phyloP scores from a whole-genome alignment of 208 protist species.

The Pavlovales sp. region DNA sequence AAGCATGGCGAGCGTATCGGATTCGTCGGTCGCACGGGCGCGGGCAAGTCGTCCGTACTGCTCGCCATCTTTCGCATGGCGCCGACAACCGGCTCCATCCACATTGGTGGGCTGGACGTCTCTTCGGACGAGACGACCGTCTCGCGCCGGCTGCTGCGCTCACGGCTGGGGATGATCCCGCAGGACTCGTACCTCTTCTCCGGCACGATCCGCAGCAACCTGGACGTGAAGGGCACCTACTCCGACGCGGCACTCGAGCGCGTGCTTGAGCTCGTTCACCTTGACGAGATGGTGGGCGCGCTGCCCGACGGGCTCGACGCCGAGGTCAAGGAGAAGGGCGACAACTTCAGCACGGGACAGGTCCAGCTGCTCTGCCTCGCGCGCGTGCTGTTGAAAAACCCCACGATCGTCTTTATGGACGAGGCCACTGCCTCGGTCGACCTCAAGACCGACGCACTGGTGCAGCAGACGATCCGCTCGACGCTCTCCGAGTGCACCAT shows the following conservation, averaged over 20 bases:
- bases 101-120: conserved; percentile 75
- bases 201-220: conserved; percentile 86
- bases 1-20: conserved; percentile 67
- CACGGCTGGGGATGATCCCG: conserved; percentile 88
- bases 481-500: conserved; percentile 54
- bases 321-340: conserved; percentile 37
- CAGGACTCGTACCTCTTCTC: conserved; percentile 91
- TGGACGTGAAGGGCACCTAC: conserved; percentile 56
- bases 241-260: conserved; percentile 19
- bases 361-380: conserved; percentile 83
- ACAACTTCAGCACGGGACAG: conserved; percentile 52
- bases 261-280: not conserved
- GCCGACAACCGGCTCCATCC: conserved; percentile 49
- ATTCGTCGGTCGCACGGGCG: conserved; percentile 77
- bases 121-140: conserved; percentile 68
- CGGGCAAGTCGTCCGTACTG: conserved; percentile 71
- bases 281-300: not conserved
- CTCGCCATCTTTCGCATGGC: conserved; percentile 77
- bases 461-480: conserved; percentile 36
- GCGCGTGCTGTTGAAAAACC: conserved; percentile 78
- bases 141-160: conserved; percentile 78
- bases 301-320: not conserved
- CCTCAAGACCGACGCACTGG: conserved; percentile 46
- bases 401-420: conserved; percentile 56
- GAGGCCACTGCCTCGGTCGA: conserved; percentile 62